Evolutionary conservation across 257 asterid species (phyloP).

Genomic region (Cordia subcordata): DNA sequence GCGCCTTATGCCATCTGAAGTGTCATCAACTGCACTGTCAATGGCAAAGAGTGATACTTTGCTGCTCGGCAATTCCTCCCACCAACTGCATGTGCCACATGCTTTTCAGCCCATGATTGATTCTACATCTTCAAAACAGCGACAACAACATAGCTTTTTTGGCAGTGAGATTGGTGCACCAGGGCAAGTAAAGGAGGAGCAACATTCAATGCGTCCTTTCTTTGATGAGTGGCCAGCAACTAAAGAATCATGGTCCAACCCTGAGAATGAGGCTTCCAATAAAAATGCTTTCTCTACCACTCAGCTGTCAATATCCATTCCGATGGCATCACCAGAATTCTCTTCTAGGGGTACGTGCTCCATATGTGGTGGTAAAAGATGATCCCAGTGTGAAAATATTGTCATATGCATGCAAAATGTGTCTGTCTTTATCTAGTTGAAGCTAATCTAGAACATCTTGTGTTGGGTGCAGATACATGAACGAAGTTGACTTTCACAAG

Average conservation of each 20-base stretch:
- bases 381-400: too few species aligned
- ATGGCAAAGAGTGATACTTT: slow-evolving; percentile 50
- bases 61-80: slow-evolving; percentile 31
- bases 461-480: neutral
- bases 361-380: neutral
- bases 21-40: slow-evolving; percentile 44
- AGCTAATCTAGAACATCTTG: neutral
- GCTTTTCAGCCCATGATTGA: slow-evolving; percentile 44
- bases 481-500: neutral
- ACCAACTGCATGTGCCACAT: slow-evolving; percentile 37
- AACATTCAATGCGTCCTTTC: slow-evolving; percentile 70
- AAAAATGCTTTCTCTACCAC: slow-evolving; percentile 62
- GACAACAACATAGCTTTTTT: slow-evolving; percentile 22
- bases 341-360: slow-evolving; percentile 34
- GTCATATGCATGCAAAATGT: too few species aligned
- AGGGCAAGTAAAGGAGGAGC: slow-evolving; percentile 57
- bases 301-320: slow-evolving; percentile 81
- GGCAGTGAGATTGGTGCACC: slow-evolving; percentile 1
- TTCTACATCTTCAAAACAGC: slow-evolving; percentile 41
- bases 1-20: slow-evolving; percentile 67
- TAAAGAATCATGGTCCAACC: slow-evolving; percentile 76
- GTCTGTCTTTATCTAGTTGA: neutral
- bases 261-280: slow-evolving; percentile 51
- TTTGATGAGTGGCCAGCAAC: slow-evolving; percentile 83
- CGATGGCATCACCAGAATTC: slow-evolving; percentile 56